Evolutionary conservation across 73 alveolate genomes (phyloP).

Genomic region (Tetrahymena thermophila): DNA sequence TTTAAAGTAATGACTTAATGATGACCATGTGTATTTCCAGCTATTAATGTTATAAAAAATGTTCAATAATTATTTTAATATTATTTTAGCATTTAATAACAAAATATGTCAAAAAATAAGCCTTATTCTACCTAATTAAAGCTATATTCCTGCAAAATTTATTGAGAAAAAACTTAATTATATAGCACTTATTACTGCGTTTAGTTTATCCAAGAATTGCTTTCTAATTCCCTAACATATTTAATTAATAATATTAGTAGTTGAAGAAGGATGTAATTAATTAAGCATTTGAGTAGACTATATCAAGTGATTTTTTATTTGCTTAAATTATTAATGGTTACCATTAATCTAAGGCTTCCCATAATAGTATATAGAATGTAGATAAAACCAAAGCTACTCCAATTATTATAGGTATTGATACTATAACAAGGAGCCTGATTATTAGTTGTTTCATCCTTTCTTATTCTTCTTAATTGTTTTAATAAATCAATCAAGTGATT

Average conservation of each 20-base stretch:
- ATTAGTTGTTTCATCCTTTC: background rate
- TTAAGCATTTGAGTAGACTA: too few species aligned
- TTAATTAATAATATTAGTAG: too few species aligned
- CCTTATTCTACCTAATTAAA: background rate
- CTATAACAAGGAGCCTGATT: background rate
- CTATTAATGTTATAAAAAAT: background rate
- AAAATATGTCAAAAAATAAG: too few species aligned
- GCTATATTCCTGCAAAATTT: background rate
- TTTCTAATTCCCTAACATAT: background rate
- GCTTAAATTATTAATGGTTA: too few species aligned
- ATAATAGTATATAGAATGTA: background rate
- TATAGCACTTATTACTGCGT: background rate
- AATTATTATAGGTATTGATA: background rate
- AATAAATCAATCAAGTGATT: too few species aligned
- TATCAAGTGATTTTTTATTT: too few species aligned
- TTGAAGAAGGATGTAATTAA: too few species aligned
- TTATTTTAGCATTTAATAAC: too few species aligned
- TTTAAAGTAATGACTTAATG: background rate
- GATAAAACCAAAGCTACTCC: background rate
- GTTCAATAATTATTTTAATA: too few species aligned
- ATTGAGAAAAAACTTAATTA: background rate
- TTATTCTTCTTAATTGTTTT: too few species aligned
- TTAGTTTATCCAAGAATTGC: background rate
- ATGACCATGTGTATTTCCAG: background rate
- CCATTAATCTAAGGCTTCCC: background rate